These are phyloP conservation scores for Beta macrorhiza DNA, from an alignment of 179 eudicot species.

Conservation along the genomic window DNA sequence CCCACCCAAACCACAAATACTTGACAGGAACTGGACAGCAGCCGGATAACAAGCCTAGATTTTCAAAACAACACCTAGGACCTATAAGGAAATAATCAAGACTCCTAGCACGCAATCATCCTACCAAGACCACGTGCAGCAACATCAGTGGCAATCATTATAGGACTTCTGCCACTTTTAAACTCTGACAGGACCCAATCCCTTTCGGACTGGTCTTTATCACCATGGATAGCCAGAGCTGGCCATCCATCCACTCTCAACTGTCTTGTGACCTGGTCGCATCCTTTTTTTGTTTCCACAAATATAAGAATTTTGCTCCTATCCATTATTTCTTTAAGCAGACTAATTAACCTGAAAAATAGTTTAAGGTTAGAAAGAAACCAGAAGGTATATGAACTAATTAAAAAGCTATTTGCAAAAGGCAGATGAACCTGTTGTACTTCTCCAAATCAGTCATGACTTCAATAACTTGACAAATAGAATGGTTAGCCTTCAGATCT, in stretches of 20 bases:
- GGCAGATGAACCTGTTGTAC: slow-evolving; percentile 59
- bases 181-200: slow-evolving; percentile 93
- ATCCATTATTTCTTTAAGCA: slow-evolving; percentile 85
- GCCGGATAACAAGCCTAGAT: slow-evolving; percentile 65
- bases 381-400: background rate
- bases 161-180: slow-evolving; percentile 81
- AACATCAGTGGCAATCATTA: slow-evolving; percentile 93
- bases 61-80: slow-evolving; percentile 21
- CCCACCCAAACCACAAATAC: slow-evolving; percentile 62
- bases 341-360: slow-evolving; percentile 57
- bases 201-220: slow-evolving; percentile 86
- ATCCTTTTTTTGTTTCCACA: slow-evolving; percentile 88
- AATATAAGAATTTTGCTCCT: slow-evolving; percentile 79
- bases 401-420: slow-evolving; percentile 1
- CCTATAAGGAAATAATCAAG: slow-evolving; percentile 33
- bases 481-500: slow-evolving; percentile 84
- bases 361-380: background rate
- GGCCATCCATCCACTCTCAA: slow-evolving; percentile 96
- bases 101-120: slow-evolving; percentile 60
- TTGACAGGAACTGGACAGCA: slow-evolving; percentile 70
- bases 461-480: slow-evolving; percentile 77
- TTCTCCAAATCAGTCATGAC: slow-evolving; percentile 75
- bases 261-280: slow-evolving; percentile 84
- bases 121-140: slow-evolving; percentile 99
- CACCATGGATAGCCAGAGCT: slow-evolving; percentile 92